phyloP scores from a whole-genome alignment of 768 basidiomycete species.

The Rhodotorula paludigena region DNA sequence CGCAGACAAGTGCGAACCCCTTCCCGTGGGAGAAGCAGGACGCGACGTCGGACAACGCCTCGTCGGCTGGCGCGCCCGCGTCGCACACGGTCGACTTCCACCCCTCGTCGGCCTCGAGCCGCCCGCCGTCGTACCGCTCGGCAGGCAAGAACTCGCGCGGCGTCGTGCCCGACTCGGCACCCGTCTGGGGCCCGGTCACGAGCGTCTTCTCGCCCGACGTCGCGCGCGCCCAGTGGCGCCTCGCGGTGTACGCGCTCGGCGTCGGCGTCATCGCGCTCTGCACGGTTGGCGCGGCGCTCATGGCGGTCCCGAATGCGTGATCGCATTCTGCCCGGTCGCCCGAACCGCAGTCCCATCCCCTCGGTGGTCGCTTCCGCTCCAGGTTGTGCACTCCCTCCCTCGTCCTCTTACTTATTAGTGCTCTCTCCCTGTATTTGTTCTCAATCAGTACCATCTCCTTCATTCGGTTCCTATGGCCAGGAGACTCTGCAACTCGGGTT shows the following conservation, averaged over 20 bases:
- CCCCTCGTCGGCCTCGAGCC: not conserved
- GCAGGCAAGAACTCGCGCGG: conserved; percentile 12
- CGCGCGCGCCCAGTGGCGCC: conserved; percentile 29
- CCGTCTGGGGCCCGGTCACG: conserved; percentile 26
- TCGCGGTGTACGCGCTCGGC: conserved; percentile 19
- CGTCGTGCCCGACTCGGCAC: conserved; percentile 20
- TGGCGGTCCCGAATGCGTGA: conserved; percentile 32
- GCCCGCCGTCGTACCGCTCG: conserved; percentile 35
- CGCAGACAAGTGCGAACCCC: conserved; percentile 25
- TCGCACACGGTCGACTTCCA: conserved; percentile 12
- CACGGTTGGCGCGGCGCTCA: conserved; percentile 24
- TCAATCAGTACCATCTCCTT: too few species aligned
- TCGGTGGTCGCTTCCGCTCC: too few species aligned
- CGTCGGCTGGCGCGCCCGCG: not conserved
- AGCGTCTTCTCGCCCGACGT: conserved; percentile 31
- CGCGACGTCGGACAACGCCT: not conserved
- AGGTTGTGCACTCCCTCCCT: too few species aligned
- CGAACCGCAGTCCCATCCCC: too few species aligned
- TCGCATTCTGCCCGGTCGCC: too few species aligned
- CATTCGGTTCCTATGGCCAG: too few species aligned
- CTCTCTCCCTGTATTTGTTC: too few species aligned
- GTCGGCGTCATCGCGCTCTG: not conserved
- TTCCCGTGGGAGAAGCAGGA: conserved; percentile 39
- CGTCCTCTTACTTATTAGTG: too few species aligned
- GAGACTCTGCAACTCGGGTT: too few species aligned